Base-by-base conservation (phyloP, 2,329 filamentous ascomycete genomes). In the Fusarium stilboides region DNA sequence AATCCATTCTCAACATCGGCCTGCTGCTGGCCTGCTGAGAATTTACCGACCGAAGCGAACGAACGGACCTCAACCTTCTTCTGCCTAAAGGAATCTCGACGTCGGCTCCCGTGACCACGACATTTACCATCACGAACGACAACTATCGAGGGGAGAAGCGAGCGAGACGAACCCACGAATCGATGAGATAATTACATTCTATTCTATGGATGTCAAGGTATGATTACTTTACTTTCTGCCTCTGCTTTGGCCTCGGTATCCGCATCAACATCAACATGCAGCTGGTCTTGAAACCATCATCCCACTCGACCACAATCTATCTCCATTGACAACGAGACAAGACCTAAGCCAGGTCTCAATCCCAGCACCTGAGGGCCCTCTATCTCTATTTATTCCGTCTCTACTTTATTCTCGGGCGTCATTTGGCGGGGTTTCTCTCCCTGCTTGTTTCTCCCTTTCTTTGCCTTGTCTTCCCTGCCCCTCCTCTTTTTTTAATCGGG, bases 401-500 rank as follows among this genome's bases (percentile, higher is more conserved):
- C 37, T 46, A 53, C 42, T 57, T 46, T 49, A 22, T 60, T 26
- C 36, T 53, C 46, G 26, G 31, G 57, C 51, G 52, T 65, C 51
- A 51, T 57, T 42, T 57, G 54, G 67, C 63, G 54, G 67, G 57
- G 45, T 40, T 49, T 59, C 28, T 50, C 45, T 63, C 57, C 67
- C 64, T 66, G 57, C 47, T 53, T 59, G 49, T 57, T 37, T 65
- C 68, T 59, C 60, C 68, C 68, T 70, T 68, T 42, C 44, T 61
- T 50, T 57, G 47, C 52, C 47, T 68, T 34, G 56, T 37, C 24
- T 45, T 59, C 44, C 71, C 71, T 71, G 69, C 70, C 72, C 72
- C 72, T 72, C 71, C 60, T 69, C 66, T 69, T 74, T 74, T 72
- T 72, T 69, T 52, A 52, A 64, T 64, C 67, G 57, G 66, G 64